phyloP scores from a whole-genome alignment of 768 basidiomycete species.

The Dacryopinax primogenitus region DNA sequence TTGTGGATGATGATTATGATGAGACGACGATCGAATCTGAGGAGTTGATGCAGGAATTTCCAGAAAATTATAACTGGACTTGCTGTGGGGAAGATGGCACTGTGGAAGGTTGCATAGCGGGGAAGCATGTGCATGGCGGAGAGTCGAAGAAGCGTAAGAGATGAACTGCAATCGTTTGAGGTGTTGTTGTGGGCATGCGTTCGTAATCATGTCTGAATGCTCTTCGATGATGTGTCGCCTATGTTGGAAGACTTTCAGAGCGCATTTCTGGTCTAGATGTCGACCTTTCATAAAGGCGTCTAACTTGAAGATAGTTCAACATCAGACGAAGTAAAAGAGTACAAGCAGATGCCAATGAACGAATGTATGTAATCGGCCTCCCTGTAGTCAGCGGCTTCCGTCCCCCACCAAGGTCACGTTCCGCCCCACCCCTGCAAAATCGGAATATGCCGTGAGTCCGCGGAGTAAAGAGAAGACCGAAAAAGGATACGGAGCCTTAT shows the following conservation, averaged over 20 bases:
- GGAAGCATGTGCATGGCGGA: background rate
- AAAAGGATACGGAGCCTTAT: conserved; percentile 4
- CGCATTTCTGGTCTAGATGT: too few species aligned
- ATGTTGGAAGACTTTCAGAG: too few species aligned
- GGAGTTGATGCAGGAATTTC: conserved; percentile 31
- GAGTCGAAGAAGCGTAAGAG: background rate
- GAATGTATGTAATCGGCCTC: background rate
- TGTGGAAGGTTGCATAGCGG: conserved; percentile 28
- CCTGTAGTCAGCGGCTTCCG: background rate
- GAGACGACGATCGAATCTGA: conserved; percentile 30
- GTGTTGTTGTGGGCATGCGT: background rate
- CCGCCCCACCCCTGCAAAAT: background rate
- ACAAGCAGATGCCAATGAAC: background rate
- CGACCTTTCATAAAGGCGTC: too few species aligned
- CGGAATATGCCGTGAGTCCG: background rate
- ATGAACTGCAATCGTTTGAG: too few species aligned
- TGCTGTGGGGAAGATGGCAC: conserved; percentile 37
- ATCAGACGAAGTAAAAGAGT: background rate
- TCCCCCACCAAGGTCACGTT: background rate
- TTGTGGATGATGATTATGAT: conserved; percentile 37
- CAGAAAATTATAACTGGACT: conserved; percentile 40
- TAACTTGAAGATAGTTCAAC: too few species aligned
- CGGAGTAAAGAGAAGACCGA: background rate
- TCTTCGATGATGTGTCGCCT: background rate
- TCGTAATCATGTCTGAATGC: background rate